These are phyloP conservation scores for Fusarium dimerum DNA, from an alignment of 2,329 filamentous ascomycete species.

Conservation along the genomic window DNA sequence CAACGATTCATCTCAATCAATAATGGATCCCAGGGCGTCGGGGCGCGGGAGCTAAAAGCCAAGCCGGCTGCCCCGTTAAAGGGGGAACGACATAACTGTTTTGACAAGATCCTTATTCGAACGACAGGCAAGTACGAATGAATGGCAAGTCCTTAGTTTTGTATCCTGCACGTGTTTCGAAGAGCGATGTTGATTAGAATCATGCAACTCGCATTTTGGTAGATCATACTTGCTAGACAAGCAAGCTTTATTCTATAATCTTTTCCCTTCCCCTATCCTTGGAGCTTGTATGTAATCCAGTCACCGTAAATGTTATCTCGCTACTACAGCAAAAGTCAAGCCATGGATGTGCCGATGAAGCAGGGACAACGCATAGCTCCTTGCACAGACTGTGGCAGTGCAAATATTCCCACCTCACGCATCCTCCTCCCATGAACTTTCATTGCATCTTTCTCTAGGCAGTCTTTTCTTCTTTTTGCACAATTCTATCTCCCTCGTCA, in stretches of 20 bases:
- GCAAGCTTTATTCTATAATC: no score
- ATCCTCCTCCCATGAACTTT: not conserved
- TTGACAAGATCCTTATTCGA: no score
- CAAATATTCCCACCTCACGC: not conserved
- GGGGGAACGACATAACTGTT: conserved; percentile 12
- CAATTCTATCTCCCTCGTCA: not conserved
- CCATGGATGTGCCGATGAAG: not conserved
- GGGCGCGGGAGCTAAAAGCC: not conserved
- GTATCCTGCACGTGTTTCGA: no score
- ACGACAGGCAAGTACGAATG: no score
- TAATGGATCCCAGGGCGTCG: not conserved
- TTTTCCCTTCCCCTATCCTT: no score
- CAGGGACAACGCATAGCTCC: not conserved
- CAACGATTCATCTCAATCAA: no score
- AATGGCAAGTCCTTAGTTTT: no score
- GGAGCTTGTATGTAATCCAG: not conserved
- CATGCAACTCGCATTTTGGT: no score
- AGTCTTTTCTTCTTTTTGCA: not conserved
- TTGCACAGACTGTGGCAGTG: not conserved
- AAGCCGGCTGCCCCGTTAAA: not conserved
- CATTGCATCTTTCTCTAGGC: not conserved
- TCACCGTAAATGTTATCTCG: not conserved
- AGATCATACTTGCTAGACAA: no score
- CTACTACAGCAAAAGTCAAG: not conserved
- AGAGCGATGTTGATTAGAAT: no score